Percentiles rank a stretch among this genome's conserved stretches.
These are phyloP conservation scores for Senecio squalidus DNA, from an alignment of 140 eudicot species.

Conservation along the genomic window DNA sequence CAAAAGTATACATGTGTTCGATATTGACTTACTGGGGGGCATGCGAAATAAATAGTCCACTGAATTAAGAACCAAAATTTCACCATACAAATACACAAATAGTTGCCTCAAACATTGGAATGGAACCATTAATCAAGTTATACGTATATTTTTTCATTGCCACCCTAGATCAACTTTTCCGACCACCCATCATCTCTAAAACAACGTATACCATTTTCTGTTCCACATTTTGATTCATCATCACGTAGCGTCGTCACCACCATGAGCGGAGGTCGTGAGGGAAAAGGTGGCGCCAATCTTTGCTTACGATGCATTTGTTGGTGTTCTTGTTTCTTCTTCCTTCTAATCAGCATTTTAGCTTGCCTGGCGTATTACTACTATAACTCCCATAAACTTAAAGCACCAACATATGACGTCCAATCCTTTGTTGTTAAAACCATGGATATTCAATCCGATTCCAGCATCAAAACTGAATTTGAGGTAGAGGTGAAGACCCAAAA, in stretches of 20 bases:
- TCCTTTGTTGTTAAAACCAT: constrained; percentile 32
- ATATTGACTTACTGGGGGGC: neutral
- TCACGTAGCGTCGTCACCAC: constrained; percentile 9
- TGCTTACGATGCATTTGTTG: constrained; percentile 55
- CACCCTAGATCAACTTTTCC: constrained; percentile 7
- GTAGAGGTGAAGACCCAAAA: constrained; percentile 38
- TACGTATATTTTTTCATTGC: neutral
- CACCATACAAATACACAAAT: constrained; percentile 18
- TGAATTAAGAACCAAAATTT: constrained; percentile 10
- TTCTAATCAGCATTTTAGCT: constrained; percentile 24
- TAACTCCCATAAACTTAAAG: constrained; percentile 28
- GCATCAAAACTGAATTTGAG: constrained; percentile 37
- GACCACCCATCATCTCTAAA: constrained; percentile 7
- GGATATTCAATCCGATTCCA: constrained; percentile 34
- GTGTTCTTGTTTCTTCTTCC: constrained; percentile 42
- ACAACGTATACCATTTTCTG: neutral
- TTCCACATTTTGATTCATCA: constrained; percentile 6
- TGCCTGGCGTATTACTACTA: constrained; percentile 26
- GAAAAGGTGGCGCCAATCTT: constrained; percentile 3
- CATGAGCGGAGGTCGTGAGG: constrained; percentile 23
- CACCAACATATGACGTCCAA: constrained; percentile 40
- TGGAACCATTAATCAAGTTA: constrained; percentile 7
- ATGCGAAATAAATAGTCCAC: neutral
- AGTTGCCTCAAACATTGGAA: constrained; percentile 29
- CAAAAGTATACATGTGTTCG: neutral